phyloP scores from a whole-genome alignment of 768 basidiomycete species.

The Lyophyllum decastes region DNA sequence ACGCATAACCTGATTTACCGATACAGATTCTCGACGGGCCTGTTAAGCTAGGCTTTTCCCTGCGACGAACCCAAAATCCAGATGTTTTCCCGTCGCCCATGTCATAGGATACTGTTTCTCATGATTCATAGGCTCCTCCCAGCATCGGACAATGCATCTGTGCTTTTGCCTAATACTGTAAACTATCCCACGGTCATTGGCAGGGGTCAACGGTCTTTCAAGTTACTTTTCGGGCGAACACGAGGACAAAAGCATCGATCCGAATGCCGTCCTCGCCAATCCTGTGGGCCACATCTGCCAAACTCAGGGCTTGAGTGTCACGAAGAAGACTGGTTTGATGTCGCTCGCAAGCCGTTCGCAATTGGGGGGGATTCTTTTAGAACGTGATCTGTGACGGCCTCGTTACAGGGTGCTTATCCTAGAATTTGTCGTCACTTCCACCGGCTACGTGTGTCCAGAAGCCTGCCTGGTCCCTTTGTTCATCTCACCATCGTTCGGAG shows the following conservation, averaged over 20 bases:
- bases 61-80: not conserved
- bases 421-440: conserved; percentile 10
- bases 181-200: conserved; percentile 8
- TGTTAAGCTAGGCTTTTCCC: not conserved
- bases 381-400: conserved; percentile 18
- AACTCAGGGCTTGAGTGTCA: conserved; percentile 9
- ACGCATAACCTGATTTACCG: too few species aligned
- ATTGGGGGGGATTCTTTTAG: conserved; percentile 2
- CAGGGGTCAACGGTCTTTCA: not conserved
- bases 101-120: not conserved
- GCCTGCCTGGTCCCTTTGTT: conserved; percentile 21
- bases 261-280: conserved; percentile 28
- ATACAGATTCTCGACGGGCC: too few species aligned
- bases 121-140: not conserved
- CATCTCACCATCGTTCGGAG: conserved; percentile 21
- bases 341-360: conserved; percentile 16
- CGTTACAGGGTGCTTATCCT: conserved; percentile 29
- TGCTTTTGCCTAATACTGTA: not conserved
- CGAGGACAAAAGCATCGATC: conserved; percentile 31
- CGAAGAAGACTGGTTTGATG: conserved; percentile 26
- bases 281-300: conserved; percentile 21
- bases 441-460: conserved; percentile 17
- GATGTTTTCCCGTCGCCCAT: not conserved
- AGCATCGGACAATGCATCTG: not conserved
- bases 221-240: conserved; percentile 18